phyloP scores from a whole-genome alignment of 495 filamentous ascomycete genomes.

The Penicillium verhagenii region DNA sequence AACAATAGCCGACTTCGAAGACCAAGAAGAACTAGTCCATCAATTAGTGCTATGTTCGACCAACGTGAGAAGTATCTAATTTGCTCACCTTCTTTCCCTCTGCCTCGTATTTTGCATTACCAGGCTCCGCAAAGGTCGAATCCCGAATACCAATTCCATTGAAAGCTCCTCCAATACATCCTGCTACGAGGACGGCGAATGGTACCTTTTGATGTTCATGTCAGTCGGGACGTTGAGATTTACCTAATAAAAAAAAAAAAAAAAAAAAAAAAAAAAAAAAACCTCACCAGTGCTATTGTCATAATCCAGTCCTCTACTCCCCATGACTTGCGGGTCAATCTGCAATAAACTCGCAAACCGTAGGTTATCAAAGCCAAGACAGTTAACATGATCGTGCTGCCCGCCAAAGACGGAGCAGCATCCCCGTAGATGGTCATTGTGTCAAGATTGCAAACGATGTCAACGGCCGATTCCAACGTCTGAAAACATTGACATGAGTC shows the following conservation, averaged over 20 bases:
- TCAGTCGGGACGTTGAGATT: background rate
- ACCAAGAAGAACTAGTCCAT: constrained; percentile 23
- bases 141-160: constrained; percentile 24
- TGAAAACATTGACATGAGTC: background rate
- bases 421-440: constrained; percentile 22
- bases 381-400: constrained; percentile 22
- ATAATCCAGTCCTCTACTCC: constrained; percentile 28
- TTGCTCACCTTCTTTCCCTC: constrained; percentile 19
- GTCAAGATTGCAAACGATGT: background rate
- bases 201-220: constrained; percentile 13
- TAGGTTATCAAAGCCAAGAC: constrained; percentile 17
- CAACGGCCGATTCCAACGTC: background rate
- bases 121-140: constrained; percentile 9
- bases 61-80: background rate
- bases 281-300: constrained; percentile 25
- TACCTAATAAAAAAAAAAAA: too few relatives aligned
- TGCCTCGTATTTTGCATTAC: constrained; percentile 16
- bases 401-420: constrained; percentile 19
- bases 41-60: background rate
- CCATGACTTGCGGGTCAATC: constrained; percentile 20
- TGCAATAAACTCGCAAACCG: constrained; percentile 20
- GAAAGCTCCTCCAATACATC: constrained; percentile 24
- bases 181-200: constrained; percentile 20
- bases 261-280: too few relatives aligned
- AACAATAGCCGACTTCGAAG: constrained; percentile 28